These are phyloP conservation scores for Leccinellum rugosiceps DNA, from an alignment of 768 basidiomycete genomes.

Conservation along the genomic window DNA sequence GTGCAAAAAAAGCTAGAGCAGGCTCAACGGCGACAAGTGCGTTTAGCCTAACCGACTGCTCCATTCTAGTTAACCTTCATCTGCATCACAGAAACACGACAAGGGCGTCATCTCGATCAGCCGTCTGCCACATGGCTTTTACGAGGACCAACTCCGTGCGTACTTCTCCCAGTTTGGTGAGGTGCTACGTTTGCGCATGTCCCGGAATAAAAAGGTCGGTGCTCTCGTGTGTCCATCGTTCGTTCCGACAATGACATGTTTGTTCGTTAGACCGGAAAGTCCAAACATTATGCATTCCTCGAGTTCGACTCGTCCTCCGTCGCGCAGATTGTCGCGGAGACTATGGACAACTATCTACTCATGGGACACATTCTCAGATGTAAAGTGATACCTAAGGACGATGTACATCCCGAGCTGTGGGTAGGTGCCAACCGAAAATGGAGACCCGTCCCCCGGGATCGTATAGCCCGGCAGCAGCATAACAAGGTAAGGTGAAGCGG, in stretches of 20 bases:
- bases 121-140: conserved; percentile 95
- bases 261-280: conserved; percentile 73
- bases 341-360: conserved; percentile 98
- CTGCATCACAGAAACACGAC: conserved; percentile 46
- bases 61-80: neutral
- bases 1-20: conserved; percentile 65
- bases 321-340: conserved; percentile 93
- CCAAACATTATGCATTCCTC: conserved; percentile 96
- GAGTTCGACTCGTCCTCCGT: conserved; percentile 90
- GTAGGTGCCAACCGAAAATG: conserved; percentile 95
- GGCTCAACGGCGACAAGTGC: conserved; percentile 64
- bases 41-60: conserved; percentile 18
- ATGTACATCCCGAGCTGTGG: conserved; percentile 94
- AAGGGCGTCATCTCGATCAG: conserved; percentile 87
- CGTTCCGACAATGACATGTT: no score
- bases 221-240: neutral
- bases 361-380: conserved; percentile 92
- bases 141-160: conserved; percentile 87
- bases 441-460: conserved; percentile 69
- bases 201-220: conserved; percentile 86
- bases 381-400: conserved; percentile 82
- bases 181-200: conserved; percentile 82
- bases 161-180: conserved; percentile 96
- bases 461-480: conserved; percentile 67
- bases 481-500: conserved; percentile 61